Evolutionary conservation across 352 stramenopile genomes (phyloP).

Genomic region (Globisporangium okanoganense): DNA sequence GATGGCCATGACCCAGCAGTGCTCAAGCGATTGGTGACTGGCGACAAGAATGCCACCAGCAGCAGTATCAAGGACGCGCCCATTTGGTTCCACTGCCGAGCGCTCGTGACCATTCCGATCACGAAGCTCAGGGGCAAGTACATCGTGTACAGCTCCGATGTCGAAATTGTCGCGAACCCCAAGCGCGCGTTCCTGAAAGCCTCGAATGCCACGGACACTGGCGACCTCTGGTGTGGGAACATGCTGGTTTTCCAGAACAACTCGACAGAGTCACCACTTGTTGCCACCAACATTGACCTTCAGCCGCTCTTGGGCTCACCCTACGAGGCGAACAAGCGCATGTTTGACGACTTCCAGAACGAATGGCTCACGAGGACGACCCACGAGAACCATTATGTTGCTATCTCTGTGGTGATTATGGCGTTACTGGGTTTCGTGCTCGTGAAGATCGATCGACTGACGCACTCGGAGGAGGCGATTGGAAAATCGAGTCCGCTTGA

Average conservation of each 20-base stretch:
- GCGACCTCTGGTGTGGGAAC: background rate
- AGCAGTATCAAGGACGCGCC: background rate
- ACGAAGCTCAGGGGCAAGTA: background rate
- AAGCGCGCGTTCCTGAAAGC: background rate
- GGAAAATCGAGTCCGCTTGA: no score
- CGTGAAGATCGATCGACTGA: no score
- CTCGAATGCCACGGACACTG: background rate
- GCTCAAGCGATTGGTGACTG: background rate
- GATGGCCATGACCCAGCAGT: background rate
- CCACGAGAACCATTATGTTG: no score
- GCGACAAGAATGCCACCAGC: background rate
- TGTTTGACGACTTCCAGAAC: slow-evolving; percentile 1
- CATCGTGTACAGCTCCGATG: background rate
- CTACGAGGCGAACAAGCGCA: background rate
- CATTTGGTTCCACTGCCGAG: background rate
- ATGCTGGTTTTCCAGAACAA: background rate
- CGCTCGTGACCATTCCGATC: background rate
- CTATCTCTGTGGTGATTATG: no score
- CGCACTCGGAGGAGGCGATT: no score
- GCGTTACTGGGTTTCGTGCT: no score
- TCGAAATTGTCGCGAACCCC: background rate
- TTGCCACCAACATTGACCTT: background rate
- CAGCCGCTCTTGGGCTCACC: background rate
- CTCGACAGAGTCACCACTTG: background rate
- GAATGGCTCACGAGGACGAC: background rate